Evolutionary conservation across 2,329 filamentous ascomycete genomes (phyloP).

Genomic region (Leptoxyphium fumago): DNA sequence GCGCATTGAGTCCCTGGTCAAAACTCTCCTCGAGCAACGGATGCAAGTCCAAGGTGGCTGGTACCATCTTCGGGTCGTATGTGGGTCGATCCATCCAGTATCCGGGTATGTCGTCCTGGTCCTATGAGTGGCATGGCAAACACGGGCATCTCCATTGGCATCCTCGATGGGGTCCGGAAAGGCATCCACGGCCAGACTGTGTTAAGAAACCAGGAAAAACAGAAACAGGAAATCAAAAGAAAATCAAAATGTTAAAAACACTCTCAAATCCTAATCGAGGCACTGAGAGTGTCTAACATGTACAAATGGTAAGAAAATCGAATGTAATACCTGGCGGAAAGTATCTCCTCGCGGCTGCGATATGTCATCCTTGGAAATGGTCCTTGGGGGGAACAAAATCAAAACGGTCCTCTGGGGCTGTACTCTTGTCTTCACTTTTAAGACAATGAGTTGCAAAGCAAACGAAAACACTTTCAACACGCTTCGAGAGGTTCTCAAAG

Average conservation of each 20-base stretch:
- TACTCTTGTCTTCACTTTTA: slow-evolving; percentile 1
- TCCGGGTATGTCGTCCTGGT: no score
- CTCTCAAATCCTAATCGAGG: not conserved
- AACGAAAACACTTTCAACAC: slow-evolving; percentile 3
- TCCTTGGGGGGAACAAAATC: slow-evolving; percentile 1
- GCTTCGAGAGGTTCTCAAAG: slow-evolving; percentile 1
- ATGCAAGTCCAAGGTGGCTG: no score
- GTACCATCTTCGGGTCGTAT: no score
- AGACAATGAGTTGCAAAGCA: slow-evolving; percentile 9
- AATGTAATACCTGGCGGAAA: slow-evolving; percentile 23
- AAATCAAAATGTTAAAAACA: slow-evolving; percentile 6
- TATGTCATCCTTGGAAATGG: slow-evolving; percentile 21
- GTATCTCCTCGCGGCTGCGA: slow-evolving; percentile 22
- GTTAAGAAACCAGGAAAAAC: slow-evolving; percentile 4
- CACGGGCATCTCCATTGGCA: no score
- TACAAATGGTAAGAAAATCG: slow-evolving; percentile 6
- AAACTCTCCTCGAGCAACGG: no score
- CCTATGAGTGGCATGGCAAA: no score
- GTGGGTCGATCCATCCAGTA: no score
- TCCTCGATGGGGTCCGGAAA: not conserved
- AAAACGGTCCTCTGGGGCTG: slow-evolving; percentile 1
- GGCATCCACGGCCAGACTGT: slow-evolving; percentile 3
- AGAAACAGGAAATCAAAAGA: slow-evolving; percentile 7
- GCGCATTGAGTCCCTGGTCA: not conserved
- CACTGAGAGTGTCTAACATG: not conserved